Evolutionary conservation across 2,329 filamentous ascomycete genomes (phyloP), one percentile per base, ranked within the genome.

Genomic region (Fusarium odoratissimum): DNA sequence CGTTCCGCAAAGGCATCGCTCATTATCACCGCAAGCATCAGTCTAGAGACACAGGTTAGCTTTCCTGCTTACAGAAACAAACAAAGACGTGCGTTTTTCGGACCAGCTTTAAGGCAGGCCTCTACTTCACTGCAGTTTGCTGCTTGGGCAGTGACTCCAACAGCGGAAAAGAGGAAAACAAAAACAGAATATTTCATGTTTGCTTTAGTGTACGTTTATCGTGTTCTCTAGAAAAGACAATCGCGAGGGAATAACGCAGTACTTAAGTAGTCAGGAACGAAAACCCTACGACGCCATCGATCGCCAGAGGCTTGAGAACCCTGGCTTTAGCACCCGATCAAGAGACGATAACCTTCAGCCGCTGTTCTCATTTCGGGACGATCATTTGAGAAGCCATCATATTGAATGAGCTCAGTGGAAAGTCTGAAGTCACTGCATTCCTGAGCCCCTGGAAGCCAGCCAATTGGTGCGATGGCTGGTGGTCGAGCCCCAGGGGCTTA

Each of bases 1-100:
- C 9, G 68, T 70, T 21, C 68, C 67, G 10, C 68, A 71, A 16
- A 62, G 51, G 10, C 67, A 71, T 19, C 68, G 56, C 8, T 67
- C 30, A 3, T 54, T 67, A n/a, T 44, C 40, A 1, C 30, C 25
- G 17, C 68, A 71, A 5, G 44, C 61, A 21, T 44, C 49, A 21
- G 61, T 46, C 68, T 71, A 23, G 2, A 13, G 3, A 37, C 1
- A 23, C 8, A 4, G 3, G 23, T 62, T n/a, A 62, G 23, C 51
- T 10, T 16, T 4, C 6, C 6, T 7, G 7, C 4, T 25, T 9
- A 3, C 13, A 6, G 3, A 3, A 3, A 9, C 6, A 8, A 25
- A 5, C 3, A n/a, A 5, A 21, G 3, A 28, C 16, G 2, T 54
- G 57, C 66, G 7, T 67, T 61, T 25, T 48, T 23, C 5, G 55